Evolutionary conservation across 306 rosid species (phyloP), one percentile per base, ranked within the genome.

Genomic region (Rosa persica): DNA sequence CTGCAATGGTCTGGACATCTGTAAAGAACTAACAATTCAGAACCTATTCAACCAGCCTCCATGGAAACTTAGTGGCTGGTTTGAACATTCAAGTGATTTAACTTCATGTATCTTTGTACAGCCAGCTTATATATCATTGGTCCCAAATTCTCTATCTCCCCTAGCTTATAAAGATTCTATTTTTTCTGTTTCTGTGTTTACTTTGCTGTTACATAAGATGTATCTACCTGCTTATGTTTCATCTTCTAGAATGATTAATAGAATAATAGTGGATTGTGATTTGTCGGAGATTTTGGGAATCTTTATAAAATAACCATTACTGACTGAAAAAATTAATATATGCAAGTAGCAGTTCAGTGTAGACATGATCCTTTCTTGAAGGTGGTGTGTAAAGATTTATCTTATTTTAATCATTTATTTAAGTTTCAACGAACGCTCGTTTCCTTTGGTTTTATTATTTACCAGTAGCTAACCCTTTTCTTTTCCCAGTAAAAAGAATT

Each of bases 121-220:
- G 54, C 64, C 23, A 67, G 60, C 79, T 55, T 46, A 43, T 67
- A 27, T n/a, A 51, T 34, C 54, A 75, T 43, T 74, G 75, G 44
- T 54, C 68, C 40, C 57, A 42, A 52, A 54, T 38, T 51, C 54
- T 9, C 17, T 8, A 74, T 64, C 17, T 4, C 25, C 36, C 13
- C 12, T 3, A 30, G 36, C 36, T 30, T 30, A 30, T 30, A 30
- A 2, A 30, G 36, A 30, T 30, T 30, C 36, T 30, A 30, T 30
- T 30, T 30, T 15, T 20, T 34, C 8, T n/a, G 30, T 2, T 19
- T 55, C 65, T 3, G 40, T 27, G 70, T 13, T 8, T 11, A 23
- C 17, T 61, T 75, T 60, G 23, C 78, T 44, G 70, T 8, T 48
- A 8, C 10, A 27, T 49, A 13, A 5, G 39, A 39, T 39, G 4